These are phyloP conservation scores for Plasmopara halstedii DNA, from an alignment of 352 stramenopile species.

Conservation along the genomic window DNA sequence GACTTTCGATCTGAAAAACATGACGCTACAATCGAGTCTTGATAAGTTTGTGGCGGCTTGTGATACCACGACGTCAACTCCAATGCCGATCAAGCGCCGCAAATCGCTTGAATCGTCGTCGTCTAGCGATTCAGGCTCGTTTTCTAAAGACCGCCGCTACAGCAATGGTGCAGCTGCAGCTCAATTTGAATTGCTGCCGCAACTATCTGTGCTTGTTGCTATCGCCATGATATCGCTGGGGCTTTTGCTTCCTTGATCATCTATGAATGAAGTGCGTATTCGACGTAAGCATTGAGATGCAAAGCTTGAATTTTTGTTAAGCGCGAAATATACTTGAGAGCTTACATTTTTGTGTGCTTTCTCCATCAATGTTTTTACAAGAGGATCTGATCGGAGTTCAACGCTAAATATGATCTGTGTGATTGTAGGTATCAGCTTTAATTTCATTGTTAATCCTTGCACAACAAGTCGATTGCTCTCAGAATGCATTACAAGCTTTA, in stretches of 20 bases:
- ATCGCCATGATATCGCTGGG: slow-evolving; percentile 11
- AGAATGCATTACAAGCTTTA: no score
- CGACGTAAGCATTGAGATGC: not conserved
- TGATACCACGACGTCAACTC: slow-evolving; percentile 25
- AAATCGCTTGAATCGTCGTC: slow-evolving; percentile 22
- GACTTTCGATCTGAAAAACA: slow-evolving; percentile 35
- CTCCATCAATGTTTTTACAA: no score
- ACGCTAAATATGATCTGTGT: no score
- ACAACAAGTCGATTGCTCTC: no score
- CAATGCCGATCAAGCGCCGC: slow-evolving; percentile 37
- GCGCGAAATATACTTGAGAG: no score
- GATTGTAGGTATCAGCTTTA: no score
- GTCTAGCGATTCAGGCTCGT: slow-evolving; percentile 10
- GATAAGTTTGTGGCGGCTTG: slow-evolving; percentile 38
- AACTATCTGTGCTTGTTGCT: slow-evolving; percentile 9
- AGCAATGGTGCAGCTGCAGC: slow-evolving; percentile 6
- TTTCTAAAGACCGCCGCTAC: slow-evolving; percentile 11
- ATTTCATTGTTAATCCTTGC: no score
- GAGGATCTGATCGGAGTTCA: no score
- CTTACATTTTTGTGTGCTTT: no score
- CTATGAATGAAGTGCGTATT: not conserved
- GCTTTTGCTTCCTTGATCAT: slow-evolving; percentile 5
- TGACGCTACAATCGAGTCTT: slow-evolving; percentile 43
- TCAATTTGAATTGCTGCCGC: slow-evolving; percentile 12
- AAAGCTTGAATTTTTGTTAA: not conserved